These are phyloP conservation scores for Fonsecaea pugnacius DNA, from an alignment of 2,329 filamentous ascomycete species.

Conservation along the genomic window DNA sequence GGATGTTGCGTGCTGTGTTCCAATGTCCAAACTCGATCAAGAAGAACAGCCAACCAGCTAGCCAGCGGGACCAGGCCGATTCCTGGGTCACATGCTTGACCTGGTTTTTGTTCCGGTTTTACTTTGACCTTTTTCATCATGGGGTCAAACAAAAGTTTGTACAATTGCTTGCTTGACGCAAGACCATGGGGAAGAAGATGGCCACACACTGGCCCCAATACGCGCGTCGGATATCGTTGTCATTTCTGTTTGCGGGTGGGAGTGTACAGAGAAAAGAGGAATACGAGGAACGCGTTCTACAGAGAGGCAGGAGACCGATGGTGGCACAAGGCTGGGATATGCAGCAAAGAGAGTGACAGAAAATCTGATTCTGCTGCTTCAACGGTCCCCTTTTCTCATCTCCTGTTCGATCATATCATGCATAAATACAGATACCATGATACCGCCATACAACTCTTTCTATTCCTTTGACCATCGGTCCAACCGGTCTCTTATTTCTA, in stretches of 20 bases:
- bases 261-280: background rate
- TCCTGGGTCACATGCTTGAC: conserved; percentile 13
- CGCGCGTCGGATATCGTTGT: background rate
- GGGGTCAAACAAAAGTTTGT: background rate
- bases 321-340: background rate
- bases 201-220: background rate
- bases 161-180: conserved; percentile 20
- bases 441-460: background rate
- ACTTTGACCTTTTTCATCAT: conserved; percentile 26
- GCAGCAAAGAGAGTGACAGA: background rate
- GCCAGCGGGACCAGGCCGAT: conserved; percentile 15
- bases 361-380: background rate
- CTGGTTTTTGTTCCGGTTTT: background rate
- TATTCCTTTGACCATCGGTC: background rate
- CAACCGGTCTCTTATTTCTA: background rate
- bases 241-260: background rate
- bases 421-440: background rate
- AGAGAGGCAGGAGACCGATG: background rate
- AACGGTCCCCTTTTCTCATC: background rate
- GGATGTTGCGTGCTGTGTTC: background rate
- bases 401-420: background rate
- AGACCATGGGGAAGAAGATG: conserved; percentile 24
- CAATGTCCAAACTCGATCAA: background rate
- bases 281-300: background rate
- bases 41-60: background rate